phyloP scores from a whole-genome alignment of 768 basidiomycete genomes.

The Xerocomellus dryophilus region DNA sequence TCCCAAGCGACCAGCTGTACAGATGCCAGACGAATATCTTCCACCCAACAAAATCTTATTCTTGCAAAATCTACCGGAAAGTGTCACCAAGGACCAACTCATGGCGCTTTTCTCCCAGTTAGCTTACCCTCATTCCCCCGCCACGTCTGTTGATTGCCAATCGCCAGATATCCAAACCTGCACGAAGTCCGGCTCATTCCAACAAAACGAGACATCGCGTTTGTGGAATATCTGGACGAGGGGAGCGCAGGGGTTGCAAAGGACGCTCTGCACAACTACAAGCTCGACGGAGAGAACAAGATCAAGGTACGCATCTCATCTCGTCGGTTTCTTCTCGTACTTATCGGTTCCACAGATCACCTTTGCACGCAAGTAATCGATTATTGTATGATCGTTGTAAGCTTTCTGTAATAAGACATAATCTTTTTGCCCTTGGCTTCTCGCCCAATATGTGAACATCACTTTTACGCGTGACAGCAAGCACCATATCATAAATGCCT shows the following conservation, averaged over 20 bases:
- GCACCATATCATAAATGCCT: conserved; percentile 17
- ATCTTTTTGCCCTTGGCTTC: conserved; percentile 16
- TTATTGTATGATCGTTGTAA: conserved; percentile 29
- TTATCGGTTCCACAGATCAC: conserved; percentile 50
- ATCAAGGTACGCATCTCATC: conserved; percentile 68
- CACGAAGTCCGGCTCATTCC: conserved; percentile 98
- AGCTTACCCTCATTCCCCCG: conserved; percentile 28
- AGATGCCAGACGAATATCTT: conserved; percentile 99
- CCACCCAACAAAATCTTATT: conserved; percentile 99
- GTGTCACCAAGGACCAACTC: conserved; percentile 88
- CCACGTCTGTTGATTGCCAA: not conserved
- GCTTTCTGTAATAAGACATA: conserved; percentile 32
- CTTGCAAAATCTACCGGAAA: conserved; percentile 94
- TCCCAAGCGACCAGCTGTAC: conserved; percentile 78
- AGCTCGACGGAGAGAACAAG: conserved; percentile 95
- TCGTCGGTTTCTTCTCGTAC: not conserved
- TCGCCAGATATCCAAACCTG: conserved; percentile 81
- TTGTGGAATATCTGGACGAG: conserved; percentile 97
- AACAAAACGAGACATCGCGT: conserved; percentile 95
- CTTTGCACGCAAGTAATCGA: conserved; percentile 64
- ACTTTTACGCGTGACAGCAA: conserved; percentile 27
- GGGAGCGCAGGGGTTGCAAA: conserved; percentile 86
- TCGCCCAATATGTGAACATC: conserved; percentile 20
- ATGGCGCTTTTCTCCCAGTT: conserved; percentile 89
- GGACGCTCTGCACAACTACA: conserved; percentile 96